Evolutionary conservation across 2,329 filamentous ascomycete species (phyloP).

Genomic region (Neopestalotiopsis sp.): DNA sequence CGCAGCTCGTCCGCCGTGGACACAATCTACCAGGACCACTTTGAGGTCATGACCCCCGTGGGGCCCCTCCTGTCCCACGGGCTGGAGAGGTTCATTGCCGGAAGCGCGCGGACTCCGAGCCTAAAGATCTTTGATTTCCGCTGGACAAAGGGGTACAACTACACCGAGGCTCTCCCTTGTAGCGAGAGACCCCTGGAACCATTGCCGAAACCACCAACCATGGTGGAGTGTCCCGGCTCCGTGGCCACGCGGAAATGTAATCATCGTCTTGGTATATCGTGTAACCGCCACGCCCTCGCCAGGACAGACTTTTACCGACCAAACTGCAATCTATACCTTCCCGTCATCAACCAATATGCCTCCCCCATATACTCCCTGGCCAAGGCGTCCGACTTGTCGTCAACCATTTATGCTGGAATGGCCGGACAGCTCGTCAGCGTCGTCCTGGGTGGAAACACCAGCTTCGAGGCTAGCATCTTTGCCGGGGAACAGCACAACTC

Average conservation of each 20-base stretch:
- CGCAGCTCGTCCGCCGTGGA: constrained; percentile 54
- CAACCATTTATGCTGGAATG: constrained; percentile 56
- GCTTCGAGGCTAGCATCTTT: too few species aligned
- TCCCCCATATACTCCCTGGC: constrained; percentile 52
- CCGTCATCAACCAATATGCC: constrained; percentile 24
- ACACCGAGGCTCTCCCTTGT: constrained; percentile 56
- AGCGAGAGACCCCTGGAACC: constrained; percentile 42
- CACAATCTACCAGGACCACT: constrained; percentile 57
- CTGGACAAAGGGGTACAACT: constrained; percentile 52
- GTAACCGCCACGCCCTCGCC: constrained; percentile 55
- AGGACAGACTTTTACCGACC: constrained; percentile 51
- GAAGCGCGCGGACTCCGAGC: constrained; percentile 48
- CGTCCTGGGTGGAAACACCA: constrained; percentile 32
- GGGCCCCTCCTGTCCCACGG: constrained; percentile 57
- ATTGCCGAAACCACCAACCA: constrained; percentile 33
- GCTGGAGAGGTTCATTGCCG: constrained; percentile 56
- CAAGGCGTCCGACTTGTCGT: constrained; percentile 51
- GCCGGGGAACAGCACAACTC: not conserved
- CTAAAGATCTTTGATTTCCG: constrained; percentile 62
- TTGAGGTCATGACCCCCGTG: constrained; percentile 51
- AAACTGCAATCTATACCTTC: constrained; percentile 55
- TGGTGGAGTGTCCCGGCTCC: constrained; percentile 26
- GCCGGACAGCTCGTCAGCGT: constrained; percentile 54
- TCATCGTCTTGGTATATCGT: constrained; percentile 37
- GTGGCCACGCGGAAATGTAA: constrained; percentile 40